Base-by-base conservation (phyloP, 352 stramenopile genomes). In the Thraustochytrium sp. region DNA sequence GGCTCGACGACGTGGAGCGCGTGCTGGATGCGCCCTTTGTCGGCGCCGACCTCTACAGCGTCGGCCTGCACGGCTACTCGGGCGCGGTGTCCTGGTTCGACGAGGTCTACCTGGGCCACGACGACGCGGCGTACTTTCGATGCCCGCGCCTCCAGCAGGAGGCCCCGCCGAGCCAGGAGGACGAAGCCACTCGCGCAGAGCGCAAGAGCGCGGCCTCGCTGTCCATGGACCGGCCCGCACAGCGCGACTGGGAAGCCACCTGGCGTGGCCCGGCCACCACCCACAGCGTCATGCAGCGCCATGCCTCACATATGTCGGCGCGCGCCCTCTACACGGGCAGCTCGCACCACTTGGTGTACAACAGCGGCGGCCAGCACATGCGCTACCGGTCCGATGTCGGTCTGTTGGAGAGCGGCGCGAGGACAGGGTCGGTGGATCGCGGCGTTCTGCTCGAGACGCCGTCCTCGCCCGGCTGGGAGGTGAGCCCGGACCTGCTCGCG, bases 91-190 rank as follows among this genome's bases (percentile, higher is more conserved):
- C 89, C 21, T 98, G 94, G 93, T 97, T 96, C 89, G 96, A 98
- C 87, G 96, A 98, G 82, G 91, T 98, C 46, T 98, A 96, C 86
- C 89, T 97, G 2, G 96, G 96, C 23, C 86, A 92, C 4, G 93
- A 98, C 77, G 92, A 93, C 80, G 88, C 95, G n/a, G 90, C 96
- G 85, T 88, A 87, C 3, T 98, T 98, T 76, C 85, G 85, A 5
- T 98, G 95, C 85, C 95, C 95, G 3, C 21, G 48, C 18, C 8
- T 84, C 21, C 18, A 74, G 75, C 53, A 83, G 13, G n/a, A 23
- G 29, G 4, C 75, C 3, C 53, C 51, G 68, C 18, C 49, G 37
- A 51, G 62, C 40, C n/a, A 8, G 21, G 1, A 36, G 21, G 23
- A 11, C 49, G 31, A 2, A 80, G 21, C 13, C 13, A 49, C 49